A percentile compares a stretch with the other conserved stretches of the same genome.
phyloP scores from a whole-genome alignment of 169 alveolate genomes.

The Amoebophrya sp. region DNA sequence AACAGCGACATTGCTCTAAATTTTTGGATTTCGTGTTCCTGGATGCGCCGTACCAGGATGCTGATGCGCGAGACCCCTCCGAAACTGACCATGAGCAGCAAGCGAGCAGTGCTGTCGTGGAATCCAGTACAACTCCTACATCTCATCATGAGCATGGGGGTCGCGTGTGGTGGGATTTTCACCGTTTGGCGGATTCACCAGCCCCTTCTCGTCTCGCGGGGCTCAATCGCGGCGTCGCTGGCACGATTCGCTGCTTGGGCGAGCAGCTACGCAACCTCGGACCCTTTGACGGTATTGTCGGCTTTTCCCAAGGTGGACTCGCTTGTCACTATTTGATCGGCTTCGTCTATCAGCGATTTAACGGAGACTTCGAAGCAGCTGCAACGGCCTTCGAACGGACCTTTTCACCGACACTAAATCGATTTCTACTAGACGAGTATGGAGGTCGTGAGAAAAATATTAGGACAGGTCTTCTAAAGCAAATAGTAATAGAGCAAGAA shows the following conservation, averaged over 20 bases:
- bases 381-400: not conserved
- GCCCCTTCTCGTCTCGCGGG: not conserved
- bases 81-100: not conserved
- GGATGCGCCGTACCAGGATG: not conserved
- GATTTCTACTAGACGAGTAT: too few relatives aligned
- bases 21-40: not conserved
- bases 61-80: not conserved
- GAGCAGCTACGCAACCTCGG: not conserved
- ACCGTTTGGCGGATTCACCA: not conserved
- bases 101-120: not conserved
- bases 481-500: too few relatives aligned
- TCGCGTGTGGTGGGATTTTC: not conserved
- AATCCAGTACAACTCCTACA: not conserved
- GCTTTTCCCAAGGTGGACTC: not conserved
- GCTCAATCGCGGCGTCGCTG: not conserved
- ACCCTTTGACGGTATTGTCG: not conserved
- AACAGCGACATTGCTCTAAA: not conserved
- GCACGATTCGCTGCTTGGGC: not conserved
- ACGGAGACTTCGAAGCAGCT: not conserved
- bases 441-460: too few relatives aligned
- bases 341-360: not conserved
- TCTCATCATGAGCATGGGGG: not conserved
- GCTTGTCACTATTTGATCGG: not conserved
- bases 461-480: too few relatives aligned
- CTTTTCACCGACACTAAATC: too few relatives aligned